Evolutionary conservation across 2,329 filamentous ascomycete genomes (phyloP).

Genomic region (Didymella exigua): DNA sequence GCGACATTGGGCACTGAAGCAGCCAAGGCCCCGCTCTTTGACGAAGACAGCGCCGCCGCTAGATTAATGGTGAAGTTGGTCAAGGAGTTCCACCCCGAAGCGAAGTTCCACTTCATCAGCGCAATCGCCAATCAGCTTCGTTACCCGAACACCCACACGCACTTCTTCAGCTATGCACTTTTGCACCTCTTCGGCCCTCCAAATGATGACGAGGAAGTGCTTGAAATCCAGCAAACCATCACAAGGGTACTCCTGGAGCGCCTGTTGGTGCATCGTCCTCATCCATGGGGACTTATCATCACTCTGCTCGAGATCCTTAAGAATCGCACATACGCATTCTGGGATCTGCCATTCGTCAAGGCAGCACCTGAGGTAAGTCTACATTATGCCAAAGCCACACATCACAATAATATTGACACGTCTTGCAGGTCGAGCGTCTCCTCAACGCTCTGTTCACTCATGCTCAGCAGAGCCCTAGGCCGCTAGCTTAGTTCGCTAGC

Average conservation of each 20-base stretch:
- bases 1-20: conserved; percentile 67
- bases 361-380: conserved; percentile 72
- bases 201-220: conserved; percentile 65
- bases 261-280: conserved; percentile 84
- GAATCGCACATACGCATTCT: conserved; percentile 90
- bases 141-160: conserved; percentile 85
- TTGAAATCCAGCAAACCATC: conserved; percentile 88
- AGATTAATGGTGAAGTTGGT: conserved; percentile 76
- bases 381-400: background rate
- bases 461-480: conserved; percentile 54
- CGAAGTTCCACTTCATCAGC: conserved; percentile 81
- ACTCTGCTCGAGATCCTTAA: conserved; percentile 88
- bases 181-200: conserved; percentile 75
- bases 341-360: conserved; percentile 91
- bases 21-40: conserved; percentile 68
- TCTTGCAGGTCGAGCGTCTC: conserved; percentile 51
- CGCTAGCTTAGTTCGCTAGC: conserved; percentile 35
- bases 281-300: conserved; percentile 93
- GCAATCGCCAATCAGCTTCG: conserved; percentile 91
- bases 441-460: conserved; percentile 55
- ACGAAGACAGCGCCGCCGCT: conserved; percentile 68
- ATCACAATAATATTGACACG: conserved; percentile 17
- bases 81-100: conserved; percentile 75
- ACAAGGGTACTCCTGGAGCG: conserved; percentile 87
- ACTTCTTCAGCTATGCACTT: conserved; percentile 87